Evolutionary conservation across 495 filamentous ascomycete genomes (phyloP), one percentile per base, ranked within the genome.

Genomic region (Penicillium bovifimosum): DNA sequence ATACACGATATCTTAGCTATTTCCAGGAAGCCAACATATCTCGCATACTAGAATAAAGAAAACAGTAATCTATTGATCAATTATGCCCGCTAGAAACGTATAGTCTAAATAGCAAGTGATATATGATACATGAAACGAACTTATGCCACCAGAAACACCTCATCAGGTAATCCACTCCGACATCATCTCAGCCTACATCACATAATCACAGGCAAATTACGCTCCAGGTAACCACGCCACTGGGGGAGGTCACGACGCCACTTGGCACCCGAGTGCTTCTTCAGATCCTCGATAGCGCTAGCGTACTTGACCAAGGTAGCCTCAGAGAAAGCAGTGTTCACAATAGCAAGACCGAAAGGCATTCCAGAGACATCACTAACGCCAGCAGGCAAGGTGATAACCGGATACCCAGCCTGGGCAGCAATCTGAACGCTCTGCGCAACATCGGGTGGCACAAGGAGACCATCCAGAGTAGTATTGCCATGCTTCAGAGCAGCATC

Each of bases 251-350:
- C 73, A 18, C 78, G 68, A 56, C 74, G 65, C 55, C 63, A 73
- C 56, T 53, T 50, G 5, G 67, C 73, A 7, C 57, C 64, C 6
- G 63, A 61, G 11, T 47, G 61, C 20, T 71, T 55, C 63, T 78
- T 70, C 47, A 86, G 64, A 63, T 87, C 81, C 68, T 89, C 86
- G 62, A 88, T 85, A 11, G 86, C 86, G 63, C 78, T 82, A 7
- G 75, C 85, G 55, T 76, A 86, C 68, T 76, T 81, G 43, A 88
- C 70, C 49, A 89, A 65, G 39, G 68, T 72, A 1, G 68, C 68
- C 62, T 90, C 86, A 3, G 73, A 75, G 64, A 76, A 88, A 1
- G 86, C 86, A 3, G 83, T 85, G 29, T 71, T 67, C 77, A 88
- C 80, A 34, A 90, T 68, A 2, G 76, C 82, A 18, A 90, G 63